Base-by-base conservation (phyloP, 2,329 filamentous ascomycete species). In the Aspergillus sp. region DNA sequence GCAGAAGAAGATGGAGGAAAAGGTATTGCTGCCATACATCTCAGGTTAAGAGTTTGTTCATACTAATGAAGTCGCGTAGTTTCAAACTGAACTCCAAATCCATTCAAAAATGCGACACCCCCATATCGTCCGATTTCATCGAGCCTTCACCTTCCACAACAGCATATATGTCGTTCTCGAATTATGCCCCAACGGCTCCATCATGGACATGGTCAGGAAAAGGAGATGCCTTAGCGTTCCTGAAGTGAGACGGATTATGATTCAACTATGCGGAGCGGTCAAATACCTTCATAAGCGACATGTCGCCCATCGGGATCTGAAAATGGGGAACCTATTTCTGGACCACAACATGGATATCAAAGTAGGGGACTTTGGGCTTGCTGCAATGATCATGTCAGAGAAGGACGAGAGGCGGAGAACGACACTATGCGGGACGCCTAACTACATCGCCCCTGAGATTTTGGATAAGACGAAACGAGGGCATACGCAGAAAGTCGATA, bases 381-480 rank as follows among this genome's bases (percentile, higher is more conserved):
- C 93, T 25, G 93, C 94, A 23, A 76, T 98, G 59, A 77, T 97
- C 48, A 84, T 97, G 41, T 94, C 90, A 7, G 89, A 91, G 63
- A 90, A 86, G 66, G 93, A 98, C 84, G 67, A 89, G 81, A 73
- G 77, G 58, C 83, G 93, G 54, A 81, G 94, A 60, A 96, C 89
- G 22, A 98, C 93, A 5, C 82, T 98, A 50, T 98, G 93, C 60
- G 93, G 93, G 49, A 98, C 93, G 4, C 93, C 93, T 1, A 98
- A 98, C 68, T 98, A 98, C 66, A 95, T 98, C 58, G 93, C 93
- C 0, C 93, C 93, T 0, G 93, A 98, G 64, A 95, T 98, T 52
- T 72, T 98, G 45, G 88, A 95, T 63, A 95, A 93, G 74, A 88
- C 86, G 30, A 93, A 88, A 63, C 89, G 91, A 60, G 93, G 93